Evolutionary conservation across 306 rosid genomes (phyloP), one percentile per base, ranked within the genome.

Genomic region (Arachis hypogaea): DNA sequence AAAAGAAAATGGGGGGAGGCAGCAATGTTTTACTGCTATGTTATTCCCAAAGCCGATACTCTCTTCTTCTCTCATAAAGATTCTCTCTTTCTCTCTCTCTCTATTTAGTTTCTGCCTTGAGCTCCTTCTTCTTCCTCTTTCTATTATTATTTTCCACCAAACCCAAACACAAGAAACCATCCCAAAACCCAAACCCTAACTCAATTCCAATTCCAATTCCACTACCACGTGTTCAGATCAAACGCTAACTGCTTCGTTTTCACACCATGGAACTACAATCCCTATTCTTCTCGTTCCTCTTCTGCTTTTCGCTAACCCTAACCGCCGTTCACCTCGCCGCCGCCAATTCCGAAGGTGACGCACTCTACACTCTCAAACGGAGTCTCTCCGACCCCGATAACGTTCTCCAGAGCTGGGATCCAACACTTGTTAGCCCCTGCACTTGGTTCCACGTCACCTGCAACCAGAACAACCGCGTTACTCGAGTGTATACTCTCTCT

Each of bases 401-500:
- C 79, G 91, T 91, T 4, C 97, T 93, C 38, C 96, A 91, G 82
- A 93, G 98, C 79, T 93, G 98, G 98, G 98, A 93, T 86, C 93
- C 98, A 33, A 93, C 94, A 8, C 96, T 93, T 14, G 98, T 93
- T 4, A 89, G 91, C 54, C 98, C 98, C 30, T 93, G 98, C 71
- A 93, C 98, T 41, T 93, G 98, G 98, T 93, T 91, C 82, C 98
- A 93, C 63, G 86, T 93, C 81, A 91, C 98, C 79, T 93, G 98
- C 77, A 91, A 93, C 83, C 97, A 89, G 78, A 92, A 86, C 50
- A 86, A 88, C 59, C 91, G 91, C 50, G 98, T 93, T 79, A 93
- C 98, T 64, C 92, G 98, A 83, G 78, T 93, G 98, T 93, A 88
- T 6, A 5, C 40, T 45, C 12, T 74, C 61, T 44, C 47, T 5